Base-by-base conservation (phyloP, 495 filamentous ascomycete species). In the Peziza echinospora region DNA sequence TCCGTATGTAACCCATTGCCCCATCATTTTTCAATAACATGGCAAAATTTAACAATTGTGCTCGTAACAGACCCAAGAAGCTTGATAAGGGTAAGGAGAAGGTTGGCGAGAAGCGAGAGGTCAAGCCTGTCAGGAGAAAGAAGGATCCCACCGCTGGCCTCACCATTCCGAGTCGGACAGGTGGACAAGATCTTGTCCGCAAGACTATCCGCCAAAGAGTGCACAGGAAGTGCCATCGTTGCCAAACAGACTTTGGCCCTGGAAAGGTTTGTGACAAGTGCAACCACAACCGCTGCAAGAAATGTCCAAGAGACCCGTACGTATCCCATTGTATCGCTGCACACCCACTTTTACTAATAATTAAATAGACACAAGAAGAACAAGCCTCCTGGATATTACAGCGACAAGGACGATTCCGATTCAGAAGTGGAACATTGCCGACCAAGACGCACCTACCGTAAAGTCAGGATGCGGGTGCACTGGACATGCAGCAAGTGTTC, bases 231-330 rank as follows among this genome's bases (percentile, higher is more conserved):
- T 94, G 87, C 58, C 84, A 92, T 57, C 62, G 71, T 44, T 93
- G 86, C 57, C 55, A 71, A 40, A 73, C 67, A 10, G 54, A 72
- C 10, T 93, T 89, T 59, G 58, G 63, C 7, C 61, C 67, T 26
- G 62, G 65, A 25, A 79, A 74, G 55, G 67, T 76, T 44, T 93
- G 85, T 58, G 62, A 63, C 11, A 71, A 67, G 47, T 92, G 84
- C 59, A 66, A 67, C 37, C 86, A 94, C 63, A 55, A 69, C 22
- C 78, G 82, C 28, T 93, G 86, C 71, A 80, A 73, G 52, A 72
- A 71, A 47, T 93, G 84, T 62, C 84, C 82, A 10, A 66, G 84
- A 34, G 77, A 83, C 48, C 82, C 84, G 78, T 84, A 75, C 61
- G 80, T 76, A 45, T 41, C 37, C 13, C 16, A 23, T 34, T n/a